Conservation (phyloP, 1,284 basidiomycete genomes). For the Megacollybia platyphylla region DNA sequence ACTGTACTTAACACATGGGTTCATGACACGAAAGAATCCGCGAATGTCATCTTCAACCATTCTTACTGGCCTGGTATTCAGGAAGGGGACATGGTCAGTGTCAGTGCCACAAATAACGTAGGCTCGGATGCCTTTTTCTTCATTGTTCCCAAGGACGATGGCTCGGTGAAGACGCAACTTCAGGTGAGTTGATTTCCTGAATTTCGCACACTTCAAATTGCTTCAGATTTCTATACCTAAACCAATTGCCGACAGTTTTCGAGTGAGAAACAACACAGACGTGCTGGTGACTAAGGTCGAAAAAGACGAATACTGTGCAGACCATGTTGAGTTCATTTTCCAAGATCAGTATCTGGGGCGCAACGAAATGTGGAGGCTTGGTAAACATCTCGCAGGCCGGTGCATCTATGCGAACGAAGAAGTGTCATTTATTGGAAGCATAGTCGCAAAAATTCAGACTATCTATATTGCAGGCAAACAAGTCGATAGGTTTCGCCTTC, state of each 20-base stretch:
- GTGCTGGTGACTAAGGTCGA: conserved; percentile 65
- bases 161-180: conserved; percentile 42
- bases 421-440: conserved; percentile 64
- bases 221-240: conserved; percentile 61
- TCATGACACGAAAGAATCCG: conserved; percentile 47
- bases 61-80: conserved; percentile 61
- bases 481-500: conserved; percentile 22
- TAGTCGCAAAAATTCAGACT: conserved; percentile 67
- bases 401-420: conserved; percentile 63
- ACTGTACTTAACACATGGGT: conserved; percentile 61
- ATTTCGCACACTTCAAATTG: conserved; percentile 1
- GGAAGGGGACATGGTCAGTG: conserved; percentile 59
- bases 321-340: conserved; percentile 82
- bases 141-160: conserved; percentile 50
- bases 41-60: conserved; percentile 53
- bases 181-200: conserved; percentile 30
- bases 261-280: conserved; percentile 59
- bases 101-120: conserved; percentile 31
- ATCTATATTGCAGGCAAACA: conserved; percentile 60
- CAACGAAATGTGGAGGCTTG: conserved; percentile 87
- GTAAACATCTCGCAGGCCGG: conserved; percentile 67
- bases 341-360: conserved; percentile 88
- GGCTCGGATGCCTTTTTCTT: conserved; percentile 49
- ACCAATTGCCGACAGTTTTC: conserved; percentile 54
- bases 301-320: conserved; percentile 49